phyloP scores from a whole-genome alignment of 2,329 filamentous ascomycete genomes.

The Stylonectria norvegica region DNA sequence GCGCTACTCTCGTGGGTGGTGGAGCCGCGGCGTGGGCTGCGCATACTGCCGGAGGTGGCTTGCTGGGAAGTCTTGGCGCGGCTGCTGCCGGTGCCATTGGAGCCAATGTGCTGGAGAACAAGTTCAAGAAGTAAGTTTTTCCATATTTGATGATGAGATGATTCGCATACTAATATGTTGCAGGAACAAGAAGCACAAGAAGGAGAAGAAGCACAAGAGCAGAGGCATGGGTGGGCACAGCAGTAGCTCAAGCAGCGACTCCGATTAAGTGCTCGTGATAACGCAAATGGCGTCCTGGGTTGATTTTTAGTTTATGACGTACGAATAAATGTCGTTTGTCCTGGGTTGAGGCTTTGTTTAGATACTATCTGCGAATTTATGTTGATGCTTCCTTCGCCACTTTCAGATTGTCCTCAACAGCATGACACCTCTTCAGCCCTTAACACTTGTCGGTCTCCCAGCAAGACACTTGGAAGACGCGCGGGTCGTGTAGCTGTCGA shows the following conservation, averaged over 20 bases:
- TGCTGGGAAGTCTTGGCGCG: slow-evolving; percentile 49
- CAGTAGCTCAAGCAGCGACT: slow-evolving; percentile 27
- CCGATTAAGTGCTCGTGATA: slow-evolving; percentile 27
- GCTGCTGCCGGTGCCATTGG: slow-evolving; percentile 52
- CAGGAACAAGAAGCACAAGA: slow-evolving; percentile 30
- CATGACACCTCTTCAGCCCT: too few relatives aligned
- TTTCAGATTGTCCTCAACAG: too few relatives aligned
- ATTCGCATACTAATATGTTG: not conserved
- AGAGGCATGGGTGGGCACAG: slow-evolving; percentile 19
- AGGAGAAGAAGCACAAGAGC: slow-evolving; percentile 32
- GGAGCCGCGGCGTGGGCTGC: slow-evolving; percentile 53
- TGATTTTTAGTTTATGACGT: too few relatives aligned
- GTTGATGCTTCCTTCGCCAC: too few relatives aligned
- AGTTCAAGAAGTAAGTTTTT: slow-evolving; percentile 30
- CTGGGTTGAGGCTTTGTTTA: too few relatives aligned
- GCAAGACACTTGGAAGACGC: too few relatives aligned
- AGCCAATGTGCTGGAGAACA: slow-evolving; percentile 50
- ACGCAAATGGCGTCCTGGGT: too few relatives aligned
- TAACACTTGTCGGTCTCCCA: too few relatives aligned
- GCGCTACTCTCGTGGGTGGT: slow-evolving; percentile 50
- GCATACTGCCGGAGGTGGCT: slow-evolving; percentile 51
- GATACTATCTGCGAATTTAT: too few relatives aligned
- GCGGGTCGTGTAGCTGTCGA: too few relatives aligned
- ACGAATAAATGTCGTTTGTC: too few relatives aligned
- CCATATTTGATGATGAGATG: too few relatives aligned